These are phyloP conservation scores for Candida labiduridarum DNA, from an alignment of 1,139 yeast species.

Conservation along the genomic window DNA sequence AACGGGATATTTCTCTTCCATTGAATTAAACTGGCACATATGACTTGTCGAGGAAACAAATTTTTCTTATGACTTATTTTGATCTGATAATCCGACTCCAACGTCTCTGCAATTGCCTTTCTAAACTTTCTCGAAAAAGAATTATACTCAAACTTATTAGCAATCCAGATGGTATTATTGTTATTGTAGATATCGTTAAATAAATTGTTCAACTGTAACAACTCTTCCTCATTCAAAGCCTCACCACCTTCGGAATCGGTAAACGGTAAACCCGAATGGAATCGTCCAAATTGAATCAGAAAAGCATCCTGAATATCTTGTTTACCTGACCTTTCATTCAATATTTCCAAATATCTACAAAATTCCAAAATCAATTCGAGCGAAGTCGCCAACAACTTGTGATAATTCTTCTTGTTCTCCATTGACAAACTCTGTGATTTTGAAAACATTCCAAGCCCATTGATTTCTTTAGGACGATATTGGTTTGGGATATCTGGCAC, in stretches of 20 bases:
- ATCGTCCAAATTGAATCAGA: slow-evolving; percentile 8
- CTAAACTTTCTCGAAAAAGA: slow-evolving; percentile 9
- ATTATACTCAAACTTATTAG: slow-evolving; percentile 12
- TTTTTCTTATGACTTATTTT: slow-evolving; percentile 8
- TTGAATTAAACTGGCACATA: slow-evolving; percentile 13
- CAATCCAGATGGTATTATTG: slow-evolving; percentile 10
- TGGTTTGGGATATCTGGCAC: slow-evolving; percentile 9
- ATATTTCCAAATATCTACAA: slow-evolving; percentile 9
- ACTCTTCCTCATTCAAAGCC: slow-evolving; percentile 7
- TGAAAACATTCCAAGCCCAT: slow-evolving; percentile 10
- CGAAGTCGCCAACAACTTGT: slow-evolving; percentile 3
- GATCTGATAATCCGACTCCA: slow-evolving; percentile 8
- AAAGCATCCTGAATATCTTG: slow-evolving; percentile 9
- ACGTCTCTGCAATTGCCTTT: slow-evolving; percentile 7
- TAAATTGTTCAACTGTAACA: slow-evolving; percentile 7
- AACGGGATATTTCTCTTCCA: slow-evolving; percentile 12
- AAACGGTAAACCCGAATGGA: slow-evolving; percentile 10
- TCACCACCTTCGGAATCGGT: slow-evolving; percentile 4
- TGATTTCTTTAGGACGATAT: slow-evolving; percentile 10
- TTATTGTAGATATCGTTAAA: slow-evolving; percentile 9
- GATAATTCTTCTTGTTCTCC: slow-evolving; percentile 5
- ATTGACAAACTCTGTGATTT: slow-evolving; percentile 7
- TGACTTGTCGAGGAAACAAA: slow-evolving; percentile 9
- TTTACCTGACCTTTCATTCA: slow-evolving; percentile 7
- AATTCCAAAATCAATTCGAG: slow-evolving; percentile 8